Conservation (phyloP, 345 rosid species). For the Abelmoschus esculentus region DNA sequence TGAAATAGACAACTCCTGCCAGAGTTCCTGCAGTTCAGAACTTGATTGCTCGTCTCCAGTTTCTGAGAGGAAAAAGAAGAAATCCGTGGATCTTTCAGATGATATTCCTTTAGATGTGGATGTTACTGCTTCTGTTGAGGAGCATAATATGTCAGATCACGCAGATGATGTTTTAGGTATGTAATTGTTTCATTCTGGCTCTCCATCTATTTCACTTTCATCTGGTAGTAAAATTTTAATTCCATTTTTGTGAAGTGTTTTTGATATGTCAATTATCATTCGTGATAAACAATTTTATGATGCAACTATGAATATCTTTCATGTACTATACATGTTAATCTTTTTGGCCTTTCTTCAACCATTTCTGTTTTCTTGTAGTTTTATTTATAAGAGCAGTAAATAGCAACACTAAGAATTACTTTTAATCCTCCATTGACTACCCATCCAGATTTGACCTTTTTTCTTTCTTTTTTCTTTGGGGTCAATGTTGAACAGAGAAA, state of each 20-base stretch:
- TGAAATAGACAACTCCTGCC: slow-evolving; percentile 38
- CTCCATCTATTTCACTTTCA: not conserved
- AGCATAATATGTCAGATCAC: slow-evolving; percentile 17
- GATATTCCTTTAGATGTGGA: slow-evolving; percentile 26
- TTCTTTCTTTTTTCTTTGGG: not conserved
- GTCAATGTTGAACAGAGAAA: no score
- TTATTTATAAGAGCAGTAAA: not conserved
- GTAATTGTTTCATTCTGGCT: not conserved
- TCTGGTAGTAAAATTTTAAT: not conserved
- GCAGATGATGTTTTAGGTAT: slow-evolving; percentile 47
- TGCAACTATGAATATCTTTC: not conserved
- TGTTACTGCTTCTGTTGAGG: slow-evolving; percentile 26
- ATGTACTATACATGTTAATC: not conserved
- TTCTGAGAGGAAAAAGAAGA: slow-evolving; percentile 22
- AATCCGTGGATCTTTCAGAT: slow-evolving; percentile 32
- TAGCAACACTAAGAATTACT: not conserved
- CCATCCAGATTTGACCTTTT: not conserved
- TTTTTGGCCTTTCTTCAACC: not conserved
- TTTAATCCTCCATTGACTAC: not conserved
- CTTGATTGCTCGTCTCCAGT: slow-evolving; percentile 30
- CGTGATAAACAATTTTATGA: not conserved
- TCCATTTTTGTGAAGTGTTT: not conserved
- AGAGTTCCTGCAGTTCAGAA: slow-evolving; percentile 25
- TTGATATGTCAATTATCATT: not conserved
- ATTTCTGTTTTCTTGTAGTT: not conserved